Evolutionary conservation across 1,284 basidiomycete species (phyloP).

Genomic region (Rhodotorula sp.): DNA sequence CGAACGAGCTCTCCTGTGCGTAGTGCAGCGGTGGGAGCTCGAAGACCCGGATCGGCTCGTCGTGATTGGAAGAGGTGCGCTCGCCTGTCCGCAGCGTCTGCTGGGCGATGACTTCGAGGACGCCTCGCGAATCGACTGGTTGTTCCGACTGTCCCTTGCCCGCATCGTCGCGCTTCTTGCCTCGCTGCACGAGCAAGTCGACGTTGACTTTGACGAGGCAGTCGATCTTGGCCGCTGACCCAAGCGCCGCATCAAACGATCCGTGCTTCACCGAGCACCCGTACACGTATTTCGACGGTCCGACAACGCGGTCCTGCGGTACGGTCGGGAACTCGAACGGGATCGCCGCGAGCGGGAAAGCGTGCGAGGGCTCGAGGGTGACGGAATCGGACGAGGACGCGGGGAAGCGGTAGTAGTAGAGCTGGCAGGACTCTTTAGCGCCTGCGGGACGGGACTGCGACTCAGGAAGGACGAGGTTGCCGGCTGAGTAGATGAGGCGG

Average conservation of each 20-base stretch:
- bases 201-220: constrained; percentile 55
- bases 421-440: constrained; percentile 52
- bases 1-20: constrained; percentile 54
- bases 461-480: constrained; percentile 49
- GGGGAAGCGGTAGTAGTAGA: constrained; percentile 54
- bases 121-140: constrained; percentile 51
- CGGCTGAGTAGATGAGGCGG: constrained; percentile 55
- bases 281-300: constrained; percentile 52
- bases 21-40: constrained; percentile 52
- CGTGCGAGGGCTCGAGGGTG: constrained; percentile 45
- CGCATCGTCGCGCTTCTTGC: constrained; percentile 44
- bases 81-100: constrained; percentile 31
- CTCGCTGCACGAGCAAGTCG: constrained; percentile 46
- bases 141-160: constrained; percentile 31
- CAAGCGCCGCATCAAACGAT: constrained; percentile 54
- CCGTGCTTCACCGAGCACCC: constrained; percentile 51
- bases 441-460: constrained; percentile 46
- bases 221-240: constrained; percentile 56
- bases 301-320: constrained; percentile 49
- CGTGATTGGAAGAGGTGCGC: constrained; percentile 4
- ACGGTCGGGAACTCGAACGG: constrained; percentile 56
- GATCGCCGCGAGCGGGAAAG: constrained; percentile 54
- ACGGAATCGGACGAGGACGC: constrained; percentile 5
- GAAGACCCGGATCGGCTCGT: constrained; percentile 51
- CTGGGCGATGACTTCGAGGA: constrained; percentile 49